Evolutionary conservation across 2,329 filamentous ascomycete species (phyloP).

Genomic region (Fusarium sp.): DNA sequence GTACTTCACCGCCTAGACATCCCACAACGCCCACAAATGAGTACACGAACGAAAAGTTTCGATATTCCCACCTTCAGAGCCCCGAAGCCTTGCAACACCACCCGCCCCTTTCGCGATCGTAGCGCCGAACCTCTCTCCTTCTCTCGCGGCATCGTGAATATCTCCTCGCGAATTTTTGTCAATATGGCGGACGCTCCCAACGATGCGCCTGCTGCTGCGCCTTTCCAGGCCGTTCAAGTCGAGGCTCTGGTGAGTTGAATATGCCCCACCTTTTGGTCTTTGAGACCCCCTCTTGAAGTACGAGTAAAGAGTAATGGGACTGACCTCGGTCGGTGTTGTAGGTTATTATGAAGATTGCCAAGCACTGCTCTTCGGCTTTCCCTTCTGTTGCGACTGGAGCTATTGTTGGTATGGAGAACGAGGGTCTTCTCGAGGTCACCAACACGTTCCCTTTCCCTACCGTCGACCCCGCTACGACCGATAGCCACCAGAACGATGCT

Average conservation of each 20-base stretch:
- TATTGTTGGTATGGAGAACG: constrained; percentile 92
- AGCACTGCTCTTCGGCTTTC: constrained; percentile 89
- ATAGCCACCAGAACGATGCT: constrained; percentile 80
- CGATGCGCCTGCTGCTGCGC: constrained; percentile 61
- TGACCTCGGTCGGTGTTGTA: constrained; percentile 52
- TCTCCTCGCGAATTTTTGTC: constrained; percentile 42
- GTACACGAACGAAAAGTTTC: constrained; percentile 54
- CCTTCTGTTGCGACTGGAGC: constrained; percentile 90
- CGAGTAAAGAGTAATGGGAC: constrained; percentile 26
- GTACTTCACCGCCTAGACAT: constrained; percentile 50
- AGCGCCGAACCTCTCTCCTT: constrained; percentile 42
- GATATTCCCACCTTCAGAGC: constrained; percentile 55
- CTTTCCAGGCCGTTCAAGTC: constrained; percentile 90
- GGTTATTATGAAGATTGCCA: constrained; percentile 98
- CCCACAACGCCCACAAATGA: constrained; percentile 61
- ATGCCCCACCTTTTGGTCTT: constrained; percentile 50
- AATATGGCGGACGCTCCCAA: constrained; percentile 71
- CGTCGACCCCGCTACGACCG: constrained; percentile 75
- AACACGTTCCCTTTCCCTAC: constrained; percentile 96
- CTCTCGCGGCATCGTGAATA: constrained; percentile 42
- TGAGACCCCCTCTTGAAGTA: constrained; percentile 42
- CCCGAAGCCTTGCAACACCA: constrained; percentile 45
- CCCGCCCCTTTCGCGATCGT: constrained; percentile 42
- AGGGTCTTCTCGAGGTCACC: constrained; percentile 85
- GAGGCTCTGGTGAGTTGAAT: constrained; percentile 83